Evolutionary conservation across 73 alveolate species (phyloP), one percentile per base, ranked within the genome.

Genomic region (Paramecium caudatum): DNA sequence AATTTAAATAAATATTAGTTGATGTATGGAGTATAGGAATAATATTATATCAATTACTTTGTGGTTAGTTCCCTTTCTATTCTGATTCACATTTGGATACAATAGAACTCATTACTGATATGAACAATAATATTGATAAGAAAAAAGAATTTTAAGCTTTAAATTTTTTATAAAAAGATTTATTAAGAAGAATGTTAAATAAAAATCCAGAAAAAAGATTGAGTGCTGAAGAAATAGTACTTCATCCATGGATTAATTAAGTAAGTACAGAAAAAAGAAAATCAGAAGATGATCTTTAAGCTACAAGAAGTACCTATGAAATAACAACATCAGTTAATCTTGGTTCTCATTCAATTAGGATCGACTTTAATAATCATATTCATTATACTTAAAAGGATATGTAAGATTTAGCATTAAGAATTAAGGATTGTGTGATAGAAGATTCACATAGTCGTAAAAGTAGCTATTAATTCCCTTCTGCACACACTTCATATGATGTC

Each of bases 11-110:
- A 16, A 17, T 17, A 25, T 21, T 49, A 82, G 84, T 82, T 32
- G 91, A 82, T 48, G 50, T 82, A 3, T 82, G 91, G 91, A 27
- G 78, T 47, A 48, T 36, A 8, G 91, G 91, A 23, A 55, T 82
- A 34, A 82, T 82, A 13, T 21, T 30, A 15, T 82, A 82, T 48
- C 27, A 48, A 46, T 17, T 82, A 3, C 55, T 82, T 4, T 48
- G 78, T 32, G 84, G 62, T 12, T 27, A 82, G 45, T 61, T 61
- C 27, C 91, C 91, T 48, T 82, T 82, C 55, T 74, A 9, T 13
- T 36, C 69, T 1, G 65, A 74, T 45, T 27, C 65, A 3, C 1
- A 39, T 39, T 27, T 37, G 32, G 88, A 74, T 74, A 74, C 88
- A 74, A 74, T 74, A 39, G 88, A 74, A 74, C 13, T 74, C 25